These are phyloP conservation scores for Taphrina confusa DNA, from an alignment of 1,139 yeast species.

Conservation along the genomic window DNA sequence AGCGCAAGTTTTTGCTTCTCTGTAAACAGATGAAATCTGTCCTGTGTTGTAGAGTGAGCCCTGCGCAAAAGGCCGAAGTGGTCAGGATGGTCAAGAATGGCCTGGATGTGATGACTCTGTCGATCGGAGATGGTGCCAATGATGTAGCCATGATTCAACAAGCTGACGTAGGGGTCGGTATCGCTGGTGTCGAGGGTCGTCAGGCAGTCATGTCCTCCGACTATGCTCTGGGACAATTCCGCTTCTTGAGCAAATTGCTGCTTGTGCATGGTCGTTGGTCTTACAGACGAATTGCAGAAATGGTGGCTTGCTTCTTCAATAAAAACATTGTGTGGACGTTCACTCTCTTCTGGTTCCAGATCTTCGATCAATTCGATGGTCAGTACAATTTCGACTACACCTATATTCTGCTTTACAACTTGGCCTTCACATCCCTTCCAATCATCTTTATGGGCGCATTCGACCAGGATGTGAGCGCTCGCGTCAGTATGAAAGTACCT, in stretches of 20 bases:
- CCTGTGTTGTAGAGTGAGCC: slow-evolving; percentile 92
- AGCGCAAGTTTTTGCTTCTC: slow-evolving; percentile 71
- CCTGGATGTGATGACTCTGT: slow-evolving; percentile 81
- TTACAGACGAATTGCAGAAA: slow-evolving; percentile 83
- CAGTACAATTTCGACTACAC: slow-evolving; percentile 83
- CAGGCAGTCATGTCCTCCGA: slow-evolving; percentile 98
- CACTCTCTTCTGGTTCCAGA: slow-evolving; percentile 91
- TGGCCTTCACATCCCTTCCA: slow-evolving; percentile 93
- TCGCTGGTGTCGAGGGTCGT: slow-evolving; percentile 97
- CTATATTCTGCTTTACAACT: slow-evolving; percentile 83
- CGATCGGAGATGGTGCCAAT: slow-evolving; percentile 89
- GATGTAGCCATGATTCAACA: slow-evolving; percentile 99
- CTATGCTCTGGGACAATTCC: slow-evolving; percentile 92
- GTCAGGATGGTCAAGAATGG: slow-evolving; percentile 84
- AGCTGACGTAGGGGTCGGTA: slow-evolving; percentile 97
- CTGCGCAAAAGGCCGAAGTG: slow-evolving; percentile 94
- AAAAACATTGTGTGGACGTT: slow-evolving; percentile 87
- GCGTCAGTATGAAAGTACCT: slow-evolving; percentile 82
- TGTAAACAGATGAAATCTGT: slow-evolving; percentile 95
- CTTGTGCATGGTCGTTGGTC: slow-evolving; percentile 97
- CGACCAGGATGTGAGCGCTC: slow-evolving; percentile 89
- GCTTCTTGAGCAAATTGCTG: slow-evolving; percentile 73
- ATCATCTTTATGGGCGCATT: slow-evolving; percentile 85
- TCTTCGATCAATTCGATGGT: slow-evolving; percentile 83
- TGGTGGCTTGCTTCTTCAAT: slow-evolving; percentile 91